Evolutionary conservation across 441 rosid species (phyloP), one percentile per base, ranked within the genome.

Genomic region (Rhodomyrtus psidioides): DNA sequence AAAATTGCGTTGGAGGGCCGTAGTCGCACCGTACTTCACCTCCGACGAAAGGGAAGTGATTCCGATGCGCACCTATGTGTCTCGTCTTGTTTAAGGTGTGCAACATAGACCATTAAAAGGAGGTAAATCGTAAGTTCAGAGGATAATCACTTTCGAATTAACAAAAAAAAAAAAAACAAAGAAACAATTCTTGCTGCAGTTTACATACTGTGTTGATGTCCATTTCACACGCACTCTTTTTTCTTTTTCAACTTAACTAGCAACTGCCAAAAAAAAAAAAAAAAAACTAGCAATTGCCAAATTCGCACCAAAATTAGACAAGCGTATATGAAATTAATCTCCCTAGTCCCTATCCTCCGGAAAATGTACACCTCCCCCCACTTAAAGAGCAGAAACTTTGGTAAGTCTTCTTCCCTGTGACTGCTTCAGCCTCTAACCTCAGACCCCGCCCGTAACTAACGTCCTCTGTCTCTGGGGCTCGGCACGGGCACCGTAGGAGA

Each of bases 401-500:
- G 76, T 42, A 46, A 34, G 30, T 65, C n/a, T 65, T 34, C 76
- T 34, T 10, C 76, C 49, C 46, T 34, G 26, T 42, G 49, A 65
- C 49, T 23, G 24, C n/a, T 34, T 65, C 34, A 34, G 8, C 21
- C 23, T 54, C 55, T 54, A 62, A 65, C 76, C 76, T 65, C 76
- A 23, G 21, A 19, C 46, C 26, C 1, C 15, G 49, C 13, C 76
- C 26, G 49, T 34, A 42, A 65, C 76, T 65, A 65, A 65, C 21
- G 91, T 34, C 93, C 95, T 88, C 93, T 91, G 93, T 93, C 89
- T 85, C 83, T 90, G 7, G 96, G 96, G 88, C 95, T 94, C 10
- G 93, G 91, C 82, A 95, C 90, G 28, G 98, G 95, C 88, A 95
- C 91, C 27, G 96, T 94, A 53, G 96, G 96, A 23, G 99, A 94